These are phyloP conservation scores for Phaeoacremonium minimum DNA, from an alignment of 2,329 filamentous ascomycete genomes.

Conservation along the genomic window DNA sequence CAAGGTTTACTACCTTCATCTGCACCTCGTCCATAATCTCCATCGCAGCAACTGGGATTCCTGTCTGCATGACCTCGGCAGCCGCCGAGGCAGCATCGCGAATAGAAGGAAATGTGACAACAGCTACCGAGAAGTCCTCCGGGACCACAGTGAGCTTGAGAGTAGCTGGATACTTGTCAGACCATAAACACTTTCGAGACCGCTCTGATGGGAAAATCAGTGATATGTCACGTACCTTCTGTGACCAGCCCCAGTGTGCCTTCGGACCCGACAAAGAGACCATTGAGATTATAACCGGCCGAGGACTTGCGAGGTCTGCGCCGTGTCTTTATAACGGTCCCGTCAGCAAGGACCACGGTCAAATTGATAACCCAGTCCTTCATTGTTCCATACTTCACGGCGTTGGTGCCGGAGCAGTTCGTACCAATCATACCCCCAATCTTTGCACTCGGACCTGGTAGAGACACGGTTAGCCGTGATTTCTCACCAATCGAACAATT, in stretches of 20 bases:
- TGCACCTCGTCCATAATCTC: slow-evolving; percentile 86
- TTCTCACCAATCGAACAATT: no score
- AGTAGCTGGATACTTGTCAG: slow-evolving; percentile 46
- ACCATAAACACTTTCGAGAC: not conserved
- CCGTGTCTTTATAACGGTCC: slow-evolving; percentile 74
- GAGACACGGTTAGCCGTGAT: no score
- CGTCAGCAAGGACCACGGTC: slow-evolving; percentile 76
- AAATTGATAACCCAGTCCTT: slow-evolving; percentile 84
- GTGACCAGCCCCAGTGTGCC: slow-evolving; percentile 79
- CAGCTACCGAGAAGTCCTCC: slow-evolving; percentile 71
- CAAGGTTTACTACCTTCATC: slow-evolving; percentile 77
- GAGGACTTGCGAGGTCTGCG: slow-evolving; percentile 75
- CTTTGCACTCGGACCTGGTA: slow-evolving; percentile 57
- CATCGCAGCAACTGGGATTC: slow-evolving; percentile 71
- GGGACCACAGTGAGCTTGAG: slow-evolving; percentile 76
- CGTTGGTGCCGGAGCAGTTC: slow-evolving; percentile 74
- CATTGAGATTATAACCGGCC: slow-evolving; percentile 79
- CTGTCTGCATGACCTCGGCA: slow-evolving; percentile 70
- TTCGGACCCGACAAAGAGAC: slow-evolving; percentile 76
- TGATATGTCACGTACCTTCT: slow-evolving; percentile 41
- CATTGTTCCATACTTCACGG: slow-evolving; percentile 80
- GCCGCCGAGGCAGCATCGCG: slow-evolving; percentile 72
- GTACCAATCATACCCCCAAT: slow-evolving; percentile 83
- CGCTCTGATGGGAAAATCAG: not conserved
- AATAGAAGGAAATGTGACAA: slow-evolving; percentile 75